Evolutionary conservation across 2,329 filamentous ascomycete genomes (phyloP), one percentile per base, ranked within the genome.

Genomic region (Neonectria sp.): DNA sequence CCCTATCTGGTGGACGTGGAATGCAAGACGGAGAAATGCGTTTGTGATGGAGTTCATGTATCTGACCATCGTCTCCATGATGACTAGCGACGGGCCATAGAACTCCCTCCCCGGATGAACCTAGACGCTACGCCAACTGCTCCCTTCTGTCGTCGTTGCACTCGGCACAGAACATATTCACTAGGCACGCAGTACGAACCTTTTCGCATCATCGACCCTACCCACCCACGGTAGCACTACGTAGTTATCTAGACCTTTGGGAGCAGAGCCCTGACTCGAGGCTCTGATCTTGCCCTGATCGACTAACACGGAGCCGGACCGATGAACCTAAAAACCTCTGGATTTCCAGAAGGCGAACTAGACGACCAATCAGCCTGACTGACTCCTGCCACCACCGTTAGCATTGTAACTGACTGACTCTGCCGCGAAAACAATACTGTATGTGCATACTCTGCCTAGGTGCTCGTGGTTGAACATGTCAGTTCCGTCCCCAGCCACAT

Each of bases 401-500:
- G 15, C 6, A 43, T 9, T 21, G 40, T 6, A 7, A 5, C 17
- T 9, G 7, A 43, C 29, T 53, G 51, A 53, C 51, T 53, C 51
- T 53, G 17, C 40, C 7, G 40, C 15, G 17, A 43, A 6, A 21
- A 43, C 15, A 43, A 21, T 4, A 43, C 17, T 35, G 33, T 33
- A 33, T 9, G 1, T 3, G n/a, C 6, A n/a, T 13, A 35, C 40
- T 15, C 40, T 21, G 56, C 27, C 15, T 21, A 37, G 24, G 7
- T 48, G 25, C n/a, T 24, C 12, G n/a, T 24, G 21, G 25, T 25
- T 24, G 6, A 13, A 45, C 15, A n/a, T 49, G 33, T 55, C 48
- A 52, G 11, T 57, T 43, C 43, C 33, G 31, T 63, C 53, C 27
- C 35, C 5, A n/a, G 15, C 37, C 37, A 15, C 37, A 40, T 61